Evolutionary conservation across 306 rosid species (phyloP).

Genomic region (Amphicarpaea edgeworthii): DNA sequence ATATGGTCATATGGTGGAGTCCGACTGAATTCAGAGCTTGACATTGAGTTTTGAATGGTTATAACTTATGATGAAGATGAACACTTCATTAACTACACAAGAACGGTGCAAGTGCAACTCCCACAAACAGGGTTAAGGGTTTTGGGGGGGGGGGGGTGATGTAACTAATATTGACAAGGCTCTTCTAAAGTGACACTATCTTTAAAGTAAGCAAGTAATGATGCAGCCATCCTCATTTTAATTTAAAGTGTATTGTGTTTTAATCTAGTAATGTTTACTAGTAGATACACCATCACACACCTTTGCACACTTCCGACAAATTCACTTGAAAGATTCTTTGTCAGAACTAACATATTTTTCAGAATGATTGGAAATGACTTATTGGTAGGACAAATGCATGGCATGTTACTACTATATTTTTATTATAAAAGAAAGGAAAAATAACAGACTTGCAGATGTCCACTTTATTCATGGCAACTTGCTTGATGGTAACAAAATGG

Average conservation of each 20-base stretch:
- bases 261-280: neutral
- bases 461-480: constrained; percentile 18
- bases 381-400: neutral
- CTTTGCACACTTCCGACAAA: neutral
- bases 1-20: constrained; percentile 7
- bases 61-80: constrained; percentile 6
- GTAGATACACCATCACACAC: neutral
- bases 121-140: neutral
- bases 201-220: neutral
- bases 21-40: constrained; percentile 13
- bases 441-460: neutral
- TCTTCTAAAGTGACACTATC: neutral
- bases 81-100: constrained; percentile 6
- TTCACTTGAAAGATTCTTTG: neutral
- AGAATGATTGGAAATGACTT: constrained; percentile 25
- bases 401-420: constrained; percentile 5
- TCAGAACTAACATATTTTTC: neutral
- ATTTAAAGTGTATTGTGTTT: neutral
- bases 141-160: neutral
- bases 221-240: neutral
- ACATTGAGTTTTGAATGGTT: constrained; percentile 1
- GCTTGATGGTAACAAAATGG: constrained; percentile 13
- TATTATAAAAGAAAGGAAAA: neutral
- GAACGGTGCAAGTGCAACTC: neutral
- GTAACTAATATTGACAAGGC: constrained; percentile 8